Conservation (phyloP, 2,329 filamentous ascomycete genomes). For the Neofusicoccum umdonicola region DNA sequence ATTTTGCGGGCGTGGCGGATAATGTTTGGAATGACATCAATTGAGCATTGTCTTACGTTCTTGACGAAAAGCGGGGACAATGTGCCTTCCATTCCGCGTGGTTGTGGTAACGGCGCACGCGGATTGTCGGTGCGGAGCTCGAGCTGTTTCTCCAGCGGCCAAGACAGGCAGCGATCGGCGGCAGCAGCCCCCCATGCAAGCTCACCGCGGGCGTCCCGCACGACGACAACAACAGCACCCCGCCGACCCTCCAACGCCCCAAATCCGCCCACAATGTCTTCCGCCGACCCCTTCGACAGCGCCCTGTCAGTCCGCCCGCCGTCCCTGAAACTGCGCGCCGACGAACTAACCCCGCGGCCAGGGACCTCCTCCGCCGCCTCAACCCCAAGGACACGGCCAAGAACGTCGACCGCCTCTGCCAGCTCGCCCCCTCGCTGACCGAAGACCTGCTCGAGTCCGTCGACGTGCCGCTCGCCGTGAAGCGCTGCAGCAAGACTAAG, state of each 20-base stretch:
- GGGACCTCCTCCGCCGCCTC: slow-evolving; percentile 95
- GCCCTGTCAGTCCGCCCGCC: slow-evolving; percentile 61
- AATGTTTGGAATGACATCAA: not conserved
- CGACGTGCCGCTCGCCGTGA: slow-evolving; percentile 86
- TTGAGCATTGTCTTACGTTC: not conserved
- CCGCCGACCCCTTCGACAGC: slow-evolving; percentile 69
- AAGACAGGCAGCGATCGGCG: slow-evolving; percentile 5
- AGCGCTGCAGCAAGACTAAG: slow-evolving; percentile 81
- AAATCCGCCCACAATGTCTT: slow-evolving; percentile 41
- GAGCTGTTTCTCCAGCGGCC: slow-evolving; percentile 1
- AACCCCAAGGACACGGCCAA: slow-evolving; percentile 88
- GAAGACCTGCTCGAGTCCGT: slow-evolving; percentile 98
- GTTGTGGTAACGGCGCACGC: not conserved
- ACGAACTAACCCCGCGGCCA: slow-evolving; percentile 40
- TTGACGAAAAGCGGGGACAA: not conserved
- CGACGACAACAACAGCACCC: slow-evolving; percentile 12
- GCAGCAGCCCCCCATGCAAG: slow-evolving; percentile 13
- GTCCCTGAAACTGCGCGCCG: not conserved
- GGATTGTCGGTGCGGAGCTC: not conserved
- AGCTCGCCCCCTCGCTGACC: slow-evolving; percentile 83
- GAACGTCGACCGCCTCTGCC: slow-evolving; percentile 86
- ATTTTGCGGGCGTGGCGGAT: not conserved
- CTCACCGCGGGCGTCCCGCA: slow-evolving; percentile 11
- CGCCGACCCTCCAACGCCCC: not conserved
- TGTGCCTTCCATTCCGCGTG: not conserved